Conservation (phyloP, 371 early-diverging fungal species). For the Syncephalis plumigaleata region DNA sequence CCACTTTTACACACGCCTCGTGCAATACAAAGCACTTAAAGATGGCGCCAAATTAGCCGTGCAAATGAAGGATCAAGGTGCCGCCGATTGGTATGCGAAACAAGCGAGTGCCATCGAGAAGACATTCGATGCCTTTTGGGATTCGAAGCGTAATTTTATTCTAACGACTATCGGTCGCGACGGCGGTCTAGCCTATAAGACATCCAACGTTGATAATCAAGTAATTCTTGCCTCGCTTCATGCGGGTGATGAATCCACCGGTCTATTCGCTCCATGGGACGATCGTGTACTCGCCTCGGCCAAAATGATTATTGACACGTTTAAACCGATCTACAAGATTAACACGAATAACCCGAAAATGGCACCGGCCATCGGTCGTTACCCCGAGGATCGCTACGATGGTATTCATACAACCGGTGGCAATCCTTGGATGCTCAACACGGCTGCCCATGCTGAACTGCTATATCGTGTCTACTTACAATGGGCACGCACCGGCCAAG, state of each 20-base stretch:
- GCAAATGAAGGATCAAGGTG: conserved; percentile 11
- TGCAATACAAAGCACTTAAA: conserved; percentile 35
- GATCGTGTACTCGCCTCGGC: conserved; percentile 30
- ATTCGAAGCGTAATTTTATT: too few species aligned
- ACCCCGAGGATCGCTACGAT: conserved; percentile 47
- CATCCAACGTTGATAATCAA: not conserved
- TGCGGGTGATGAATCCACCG: not conserved
- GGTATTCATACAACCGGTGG: conserved; percentile 18
- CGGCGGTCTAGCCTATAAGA: too few species aligned
- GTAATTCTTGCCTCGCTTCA: not conserved
- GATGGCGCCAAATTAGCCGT: conserved; percentile 24
- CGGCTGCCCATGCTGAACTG: conserved; percentile 39
- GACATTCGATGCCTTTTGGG: not conserved
- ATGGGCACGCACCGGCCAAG: conserved; percentile 10
- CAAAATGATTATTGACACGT: conserved; percentile 16
- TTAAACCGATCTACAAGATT: conserved; percentile 26
- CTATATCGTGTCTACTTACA: conserved; percentile 23
- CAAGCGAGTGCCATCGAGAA: conserved; percentile 5
- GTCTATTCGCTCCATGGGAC: conserved; percentile 5
- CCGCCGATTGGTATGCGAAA: conserved; percentile 12
- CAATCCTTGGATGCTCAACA: conserved; percentile 59
- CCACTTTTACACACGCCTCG: conserved; percentile 54
- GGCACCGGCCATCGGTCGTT: conserved; percentile 45
- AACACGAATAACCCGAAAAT: conserved; percentile 15
- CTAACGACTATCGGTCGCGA: too few species aligned